These are phyloP conservation scores for Dactylella cylindrospora DNA, from an alignment of 2,329 filamentous ascomycete species.

Conservation along the genomic window DNA sequence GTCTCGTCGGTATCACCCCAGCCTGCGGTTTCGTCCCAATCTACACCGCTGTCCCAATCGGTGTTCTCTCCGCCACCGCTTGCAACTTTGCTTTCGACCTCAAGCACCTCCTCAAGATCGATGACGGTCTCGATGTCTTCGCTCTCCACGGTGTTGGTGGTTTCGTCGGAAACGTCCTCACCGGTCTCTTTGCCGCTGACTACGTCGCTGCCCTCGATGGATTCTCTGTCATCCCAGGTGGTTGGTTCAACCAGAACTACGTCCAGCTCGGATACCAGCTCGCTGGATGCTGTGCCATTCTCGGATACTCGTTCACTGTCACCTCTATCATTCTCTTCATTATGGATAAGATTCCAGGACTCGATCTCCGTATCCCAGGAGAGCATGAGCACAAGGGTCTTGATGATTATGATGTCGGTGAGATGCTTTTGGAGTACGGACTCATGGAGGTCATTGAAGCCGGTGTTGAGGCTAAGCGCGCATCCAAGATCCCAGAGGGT, in stretches of 20 bases:
- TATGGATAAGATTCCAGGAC: constrained; percentile 62
- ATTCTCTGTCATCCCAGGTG: constrained; percentile 54
- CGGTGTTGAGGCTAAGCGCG: constrained; percentile 30
- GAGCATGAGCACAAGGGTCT: constrained; percentile 61
- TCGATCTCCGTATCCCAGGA: constrained; percentile 60
- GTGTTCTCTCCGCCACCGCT: constrained; percentile 57
- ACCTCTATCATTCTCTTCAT: constrained; percentile 59
- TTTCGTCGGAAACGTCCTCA: constrained; percentile 61
- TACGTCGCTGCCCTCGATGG: constrained; percentile 60
- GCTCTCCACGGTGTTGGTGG: constrained; percentile 64
- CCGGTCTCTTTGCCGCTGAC: constrained; percentile 60
- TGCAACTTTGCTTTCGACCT: constrained; percentile 57
- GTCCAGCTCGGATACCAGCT: constrained; percentile 62
- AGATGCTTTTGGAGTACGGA: constrained; percentile 44
- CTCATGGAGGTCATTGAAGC: constrained; percentile 40
- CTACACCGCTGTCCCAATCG: constrained; percentile 58
- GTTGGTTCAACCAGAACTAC: constrained; percentile 59
- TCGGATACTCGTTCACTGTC: constrained; percentile 60
- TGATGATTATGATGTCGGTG: constrained; percentile 56
- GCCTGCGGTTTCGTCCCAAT: constrained; percentile 61
- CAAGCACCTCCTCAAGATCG: constrained; percentile 59
- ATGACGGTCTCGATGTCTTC: constrained; percentile 64
- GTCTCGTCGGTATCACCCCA: constrained; percentile 62
- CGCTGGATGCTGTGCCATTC: constrained; percentile 61
- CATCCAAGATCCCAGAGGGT: constrained; percentile 19